Evolutionary conservation across 495 filamentous ascomycete species (phyloP), one percentile per base, ranked within the genome.

Genomic region (Glarea lozoyensis): DNA sequence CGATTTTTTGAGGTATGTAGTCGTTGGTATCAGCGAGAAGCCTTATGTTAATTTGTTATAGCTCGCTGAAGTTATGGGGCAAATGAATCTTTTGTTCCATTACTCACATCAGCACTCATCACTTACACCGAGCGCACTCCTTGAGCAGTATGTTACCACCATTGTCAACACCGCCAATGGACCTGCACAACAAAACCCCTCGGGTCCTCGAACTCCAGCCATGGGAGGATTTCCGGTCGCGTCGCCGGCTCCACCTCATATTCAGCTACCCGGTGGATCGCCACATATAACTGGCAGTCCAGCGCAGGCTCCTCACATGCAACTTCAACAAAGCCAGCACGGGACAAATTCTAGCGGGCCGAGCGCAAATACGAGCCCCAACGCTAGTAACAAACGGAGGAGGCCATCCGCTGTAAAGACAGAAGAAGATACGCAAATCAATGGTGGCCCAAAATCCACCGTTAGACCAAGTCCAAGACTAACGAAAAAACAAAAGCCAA

Each of bases 341-440:
- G 80, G 81, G 21, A 76, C 73, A 24, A 74, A 68, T 45, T 82
- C 73, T n/a, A 79, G 80, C 47, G 82, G 73, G 1, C 78, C 78
- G 2, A 89, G 84, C 51, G 82, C 84, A 5, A 93, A 86, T 56
- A 90, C 88, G 2, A 93, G 87, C 40, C 88, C 88, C 9, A 84
- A 81, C 42, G 77, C 81, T 23, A 79, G 72, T 35, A 83, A 81
- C 56, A 89, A 92, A 63, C 77, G 86, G 45, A 72, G 88, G 43
- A 68, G 86, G 30, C 67, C 80, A 9, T 88, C 85, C 45, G 76
- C 76, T 3, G 82, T 90, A 37, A 92, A 93, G 65, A 65, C 70
- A 25, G 87, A 90, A 44, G 74, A 68, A 13, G 85, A 89, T 13
- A 70, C 70, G 27, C 55, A 72, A 21, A 56, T 64, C 16, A 57